Conservation (phyloP, 352 stramenopile species). For the Globisporangium nodosum region DNA sequence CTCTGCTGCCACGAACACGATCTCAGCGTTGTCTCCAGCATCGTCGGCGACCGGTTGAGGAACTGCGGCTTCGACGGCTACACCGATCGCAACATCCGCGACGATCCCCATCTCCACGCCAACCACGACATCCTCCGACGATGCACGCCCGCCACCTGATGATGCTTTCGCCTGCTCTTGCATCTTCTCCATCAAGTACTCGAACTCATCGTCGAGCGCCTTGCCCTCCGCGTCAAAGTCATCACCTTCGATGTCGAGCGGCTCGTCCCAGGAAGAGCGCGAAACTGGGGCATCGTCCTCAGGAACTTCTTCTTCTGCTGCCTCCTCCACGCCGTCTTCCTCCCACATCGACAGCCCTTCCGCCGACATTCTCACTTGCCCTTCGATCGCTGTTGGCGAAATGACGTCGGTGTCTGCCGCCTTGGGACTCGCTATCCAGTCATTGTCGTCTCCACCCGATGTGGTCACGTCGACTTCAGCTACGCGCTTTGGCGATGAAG, state of each 20-base stretch:
- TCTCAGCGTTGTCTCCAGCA: not conserved
- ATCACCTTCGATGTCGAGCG: not conserved
- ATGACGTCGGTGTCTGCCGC: not conserved
- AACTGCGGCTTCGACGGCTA: constrained; percentile 23
- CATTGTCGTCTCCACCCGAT: not conserved
- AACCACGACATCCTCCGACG: constrained; percentile 13
- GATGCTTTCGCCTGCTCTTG: not conserved
- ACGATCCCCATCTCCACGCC: constrained; percentile 34
- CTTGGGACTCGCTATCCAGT: not conserved
- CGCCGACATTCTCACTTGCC: not conserved
- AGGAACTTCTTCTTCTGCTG: not conserved
- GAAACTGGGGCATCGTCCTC: not conserved
- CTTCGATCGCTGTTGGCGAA: not conserved
- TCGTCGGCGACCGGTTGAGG: not conserved
- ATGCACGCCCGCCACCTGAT: constrained; percentile 8
- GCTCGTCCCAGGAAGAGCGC: constrained; percentile 1
- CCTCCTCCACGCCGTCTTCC: constrained; percentile 1
- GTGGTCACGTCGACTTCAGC: constrained; percentile 2
- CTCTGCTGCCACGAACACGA: constrained; percentile 1
- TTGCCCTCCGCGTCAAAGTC: not conserved
- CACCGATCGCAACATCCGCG: constrained; percentile 28
- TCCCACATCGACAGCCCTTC: constrained; percentile 12
- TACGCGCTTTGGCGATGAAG: constrained; percentile 2
- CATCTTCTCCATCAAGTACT: constrained; percentile 4
- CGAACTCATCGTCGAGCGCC: not conserved